These are phyloP conservation scores for Colletotrichum sp. DNA, from an alignment of 2,329 filamentous ascomycete genomes.

Conservation along the genomic window DNA sequence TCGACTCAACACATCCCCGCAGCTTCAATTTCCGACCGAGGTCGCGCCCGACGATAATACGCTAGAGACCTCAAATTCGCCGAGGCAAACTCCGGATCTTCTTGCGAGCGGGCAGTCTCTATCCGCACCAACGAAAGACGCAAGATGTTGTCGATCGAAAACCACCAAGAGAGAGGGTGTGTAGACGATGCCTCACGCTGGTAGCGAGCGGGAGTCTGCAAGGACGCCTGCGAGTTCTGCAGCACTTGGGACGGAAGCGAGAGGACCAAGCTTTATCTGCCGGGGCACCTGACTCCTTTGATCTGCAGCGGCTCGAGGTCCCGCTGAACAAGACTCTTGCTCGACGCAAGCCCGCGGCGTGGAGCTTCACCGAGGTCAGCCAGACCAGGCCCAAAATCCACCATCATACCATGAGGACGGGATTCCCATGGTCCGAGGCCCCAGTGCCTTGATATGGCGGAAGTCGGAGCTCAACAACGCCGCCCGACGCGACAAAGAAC, in stretches of 20 bases:
- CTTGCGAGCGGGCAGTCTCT: not conserved
- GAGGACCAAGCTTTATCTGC: not conserved
- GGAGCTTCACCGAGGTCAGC: not conserved
- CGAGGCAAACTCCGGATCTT: conserved; percentile 5
- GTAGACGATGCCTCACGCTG: not conserved
- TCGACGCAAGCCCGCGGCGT: not conserved
- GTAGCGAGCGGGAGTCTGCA: not conserved
- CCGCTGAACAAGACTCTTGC: conserved; percentile 18
- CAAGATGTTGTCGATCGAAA: not conserved
- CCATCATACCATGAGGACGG: not conserved
- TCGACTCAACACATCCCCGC: conserved; percentile 3
- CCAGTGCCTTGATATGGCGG: not conserved
- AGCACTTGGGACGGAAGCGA: not conserved
- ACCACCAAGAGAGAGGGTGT: not conserved
- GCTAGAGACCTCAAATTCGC: not conserved
- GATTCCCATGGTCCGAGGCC: not conserved
- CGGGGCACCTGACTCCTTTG: not conserved
- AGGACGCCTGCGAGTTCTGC: not conserved
- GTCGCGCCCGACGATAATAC: not conserved
- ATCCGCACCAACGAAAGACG: not conserved
- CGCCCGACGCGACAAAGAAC: not conserved
- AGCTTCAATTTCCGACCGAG: conserved; percentile 10
- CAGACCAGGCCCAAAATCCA: not conserved
- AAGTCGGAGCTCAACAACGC: not conserved
- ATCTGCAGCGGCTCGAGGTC: not conserved